Evolutionary conservation across 192 early-diverging fungal species (phyloP), one percentile per base, ranked within the genome.

Genomic region (Chytriomyces sp.): DNA sequence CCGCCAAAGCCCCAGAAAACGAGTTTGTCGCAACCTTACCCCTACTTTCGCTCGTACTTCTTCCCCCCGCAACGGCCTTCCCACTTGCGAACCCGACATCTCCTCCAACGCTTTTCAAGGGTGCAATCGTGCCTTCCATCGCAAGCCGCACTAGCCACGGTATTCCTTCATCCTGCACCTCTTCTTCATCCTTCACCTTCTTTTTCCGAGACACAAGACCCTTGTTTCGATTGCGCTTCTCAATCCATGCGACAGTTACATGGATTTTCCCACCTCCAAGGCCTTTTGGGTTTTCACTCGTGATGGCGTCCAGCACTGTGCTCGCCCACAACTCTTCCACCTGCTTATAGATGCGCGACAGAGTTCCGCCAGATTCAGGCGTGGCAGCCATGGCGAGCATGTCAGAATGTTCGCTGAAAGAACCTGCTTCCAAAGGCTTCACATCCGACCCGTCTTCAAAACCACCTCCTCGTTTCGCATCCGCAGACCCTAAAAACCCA

Each of bases 231-330:
- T 85, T 81, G 23, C 79, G 70, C 69, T 85, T 85, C 63, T 85
- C 78, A 63, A 85, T 85, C 83, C 83, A 85, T n/a, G 83, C 81
- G 47, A 85, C 75, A 11, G 81, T 85, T 20, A 85, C 50, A 61
- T 85, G 82, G 43, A 77, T 76, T 43, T 77, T 70, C 24, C 76
- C 67, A 6, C 79, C 76, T 35, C 72, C 69, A 9, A 79, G 71
- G n/a, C 69, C 69, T 11, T 69, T 43, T n/a, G 74, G 75, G 6
- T 23, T 18, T 5, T 65, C 63, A 35, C 67, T 79, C 20, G 45
- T 48, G 43, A 85, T 64, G n/a, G 82, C 79, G 50, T 85, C 81
- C 46, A 72, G 45, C 24, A 85, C 83, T 45, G 83, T 77, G 6
- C 69, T 57, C 10, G 18, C 44, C 83, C 83, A 85, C 3, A 82